phyloP scores from a whole-genome alignment of 768 basidiomycete species.

The Naganishia kalamii region DNA sequence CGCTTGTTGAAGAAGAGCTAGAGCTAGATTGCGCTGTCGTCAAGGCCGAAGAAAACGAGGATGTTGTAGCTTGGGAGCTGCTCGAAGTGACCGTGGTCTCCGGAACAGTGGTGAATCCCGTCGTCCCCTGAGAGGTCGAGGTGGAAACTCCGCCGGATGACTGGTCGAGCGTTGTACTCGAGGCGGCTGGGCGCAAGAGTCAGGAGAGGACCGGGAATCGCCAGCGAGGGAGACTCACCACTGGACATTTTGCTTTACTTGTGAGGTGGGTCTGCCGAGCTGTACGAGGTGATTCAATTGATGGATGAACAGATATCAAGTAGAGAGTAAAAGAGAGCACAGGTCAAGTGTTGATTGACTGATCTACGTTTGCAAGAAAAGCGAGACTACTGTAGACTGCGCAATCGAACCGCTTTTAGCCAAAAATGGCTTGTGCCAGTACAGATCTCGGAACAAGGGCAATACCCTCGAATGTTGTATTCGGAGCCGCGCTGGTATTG shows the following conservation, averaged over 20 bases:
- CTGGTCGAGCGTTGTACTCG: not conserved
- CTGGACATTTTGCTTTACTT: conserved; percentile 1
- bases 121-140: not conserved
- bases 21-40: not conserved
- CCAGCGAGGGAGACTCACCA: not conserved
- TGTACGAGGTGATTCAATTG: too few species aligned
- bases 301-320: too few species aligned
- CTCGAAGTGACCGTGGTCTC: not conserved
- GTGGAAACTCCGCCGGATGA: not conserved
- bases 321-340: too few species aligned
- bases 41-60: not conserved
- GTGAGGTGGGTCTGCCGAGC: too few species aligned
- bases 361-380: too few species aligned
- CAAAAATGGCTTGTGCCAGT: too few species aligned
- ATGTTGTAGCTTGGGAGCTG: not conserved
- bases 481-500: too few species aligned
- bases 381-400: too few species aligned
- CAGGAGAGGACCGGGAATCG: not conserved
- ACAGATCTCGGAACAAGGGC: too few species aligned
- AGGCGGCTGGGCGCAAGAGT: not conserved
- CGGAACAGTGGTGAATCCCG: not conserved
- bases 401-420: too few species aligned
- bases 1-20: not conserved
- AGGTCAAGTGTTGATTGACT: too few species aligned
- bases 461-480: too few species aligned